These are phyloP conservation scores for Candida piceae DNA, from an alignment of 805 yeast genomes.

Conservation along the genomic window DNA sequence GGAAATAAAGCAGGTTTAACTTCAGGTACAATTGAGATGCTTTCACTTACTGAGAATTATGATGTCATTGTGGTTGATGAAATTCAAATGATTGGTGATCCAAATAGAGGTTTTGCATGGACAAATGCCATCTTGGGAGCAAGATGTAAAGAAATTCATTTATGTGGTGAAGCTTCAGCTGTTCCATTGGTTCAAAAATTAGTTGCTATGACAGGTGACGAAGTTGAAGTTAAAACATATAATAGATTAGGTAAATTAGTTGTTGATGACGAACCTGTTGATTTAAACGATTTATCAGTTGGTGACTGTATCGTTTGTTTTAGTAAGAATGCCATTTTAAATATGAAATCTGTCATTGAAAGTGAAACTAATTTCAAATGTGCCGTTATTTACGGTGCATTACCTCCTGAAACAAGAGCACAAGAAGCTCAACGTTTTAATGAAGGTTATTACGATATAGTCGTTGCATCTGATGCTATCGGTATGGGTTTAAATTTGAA, in stretches of 20 bases:
- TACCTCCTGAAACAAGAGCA: constrained; percentile 92
- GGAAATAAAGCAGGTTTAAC: constrained; percentile 75
- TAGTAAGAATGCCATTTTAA: constrained; percentile 67
- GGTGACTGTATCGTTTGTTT: constrained; percentile 94
- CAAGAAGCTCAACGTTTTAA: constrained; percentile 80
- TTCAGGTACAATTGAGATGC: constrained; percentile 92
- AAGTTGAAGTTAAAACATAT: constrained; percentile 62
- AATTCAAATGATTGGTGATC: constrained; percentile 89
- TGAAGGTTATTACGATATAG: constrained; percentile 68
- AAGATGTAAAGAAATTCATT: constrained; percentile 76
- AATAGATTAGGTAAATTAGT: constrained; percentile 68
- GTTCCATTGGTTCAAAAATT: constrained; percentile 61
- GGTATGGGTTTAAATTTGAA: constrained; percentile 95
- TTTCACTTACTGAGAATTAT: constrained; percentile 58
- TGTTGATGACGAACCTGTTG: constrained; percentile 41
- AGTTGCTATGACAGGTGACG: constrained; percentile 73
- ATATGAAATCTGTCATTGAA: constrained; percentile 67
- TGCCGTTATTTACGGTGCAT: constrained; percentile 89
- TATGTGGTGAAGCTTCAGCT: constrained; percentile 90
- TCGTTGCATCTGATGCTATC: constrained; percentile 94
- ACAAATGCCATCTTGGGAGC: constrained; percentile 85
- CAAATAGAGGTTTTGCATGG: constrained; percentile 88
- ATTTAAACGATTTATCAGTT: constrained; percentile 37
- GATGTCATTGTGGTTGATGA: constrained; percentile 94
- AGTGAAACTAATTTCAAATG: constrained; percentile 56